phyloP scores from a whole-genome alignment of 2,329 filamentous ascomycete species.

The Zopfia rhizophila region DNA sequence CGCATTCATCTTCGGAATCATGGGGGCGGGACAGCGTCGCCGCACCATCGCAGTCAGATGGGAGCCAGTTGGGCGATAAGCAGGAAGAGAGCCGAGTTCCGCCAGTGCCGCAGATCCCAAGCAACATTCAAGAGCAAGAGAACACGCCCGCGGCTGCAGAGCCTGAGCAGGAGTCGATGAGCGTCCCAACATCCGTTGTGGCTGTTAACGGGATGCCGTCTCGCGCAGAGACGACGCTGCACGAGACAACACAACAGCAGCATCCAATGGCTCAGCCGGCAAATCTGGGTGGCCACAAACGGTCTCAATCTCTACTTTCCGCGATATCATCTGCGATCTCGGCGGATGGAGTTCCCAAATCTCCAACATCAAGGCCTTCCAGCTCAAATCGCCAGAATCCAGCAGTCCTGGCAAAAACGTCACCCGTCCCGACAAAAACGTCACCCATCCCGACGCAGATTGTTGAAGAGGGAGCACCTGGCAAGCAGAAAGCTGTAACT shows the following conservation, averaged over 20 bases:
- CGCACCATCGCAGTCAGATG: conserved; percentile 37
- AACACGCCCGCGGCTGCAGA: conserved; percentile 6
- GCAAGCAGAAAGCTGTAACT: conserved; percentile 25
- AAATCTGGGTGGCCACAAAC: conserved; percentile 31
- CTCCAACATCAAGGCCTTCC: conserved; percentile 44
- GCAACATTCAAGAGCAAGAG: conserved; percentile 25
- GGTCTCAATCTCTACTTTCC: conserved; percentile 48
- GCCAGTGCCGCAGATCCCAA: conserved; percentile 39
- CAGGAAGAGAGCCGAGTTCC: conserved; percentile 38
- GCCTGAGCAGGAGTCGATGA: conserved; percentile 22
- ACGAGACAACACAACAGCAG: conserved; percentile 24
- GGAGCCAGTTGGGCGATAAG: conserved; percentile 35
- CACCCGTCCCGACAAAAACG: conserved; percentile 11
- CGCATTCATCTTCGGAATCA: conserved; percentile 43
- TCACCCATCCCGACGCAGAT: conserved; percentile 30
- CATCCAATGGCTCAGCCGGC: conserved; percentile 20
- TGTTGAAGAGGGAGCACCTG: conserved; percentile 29
- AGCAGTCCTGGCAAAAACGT: conserved; percentile 31
- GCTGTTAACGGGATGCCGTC: conserved; percentile 8
- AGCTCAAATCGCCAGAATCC: conserved; percentile 39
- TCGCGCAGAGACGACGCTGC: conserved; percentile 19
- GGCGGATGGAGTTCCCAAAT: conserved; percentile 38
- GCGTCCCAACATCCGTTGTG: conserved; percentile 16
- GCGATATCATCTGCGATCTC: conserved; percentile 50
- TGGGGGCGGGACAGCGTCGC: conserved; percentile 41